Base-by-base conservation (phyloP, 2,329 filamentous ascomycete species). In the Hypoxylon sp. region DNA sequence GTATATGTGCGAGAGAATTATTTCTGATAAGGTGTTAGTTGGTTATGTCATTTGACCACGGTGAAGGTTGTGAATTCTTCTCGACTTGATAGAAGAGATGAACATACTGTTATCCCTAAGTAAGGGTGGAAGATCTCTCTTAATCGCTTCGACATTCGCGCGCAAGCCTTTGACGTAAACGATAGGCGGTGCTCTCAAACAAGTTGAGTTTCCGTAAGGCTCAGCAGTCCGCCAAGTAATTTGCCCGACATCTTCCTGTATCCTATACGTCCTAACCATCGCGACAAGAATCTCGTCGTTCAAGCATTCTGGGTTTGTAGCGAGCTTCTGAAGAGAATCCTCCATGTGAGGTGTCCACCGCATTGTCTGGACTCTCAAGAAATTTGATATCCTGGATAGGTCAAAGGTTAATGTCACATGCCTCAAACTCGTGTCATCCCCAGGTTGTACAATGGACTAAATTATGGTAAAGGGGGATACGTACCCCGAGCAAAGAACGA, bases 301-400 rank as follows among this genome's bases (percentile, higher is more conserved):
- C 0, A 82, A 78, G 24, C 80, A 80, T 61, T 89, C 85, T 6
- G 80, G 81, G 1, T 81, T 77, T 14, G 81, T 78, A 3, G 80
- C 78, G 0, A 91, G 77, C 1, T 81, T 70, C 3, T 81, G 76
- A 0, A 90, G 78, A 37, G 83, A 87, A 37, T 90, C 87, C 31
- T 89, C 87, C 80, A 91, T 84, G 56, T 88, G 83, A 1, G 83
- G 71, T 0, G 84, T 89, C 88, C 88, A 91, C 2, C 80, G 81
- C 53, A 90, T 75, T 4, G 70, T 65, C 26, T 75, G 68, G n/a
- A 66, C 71, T 52, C 67, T 70, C 29, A 78, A 46, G 44, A 78
- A 75, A 11, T 69, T 67, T 6, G 73, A 75, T 8, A 70, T 71
- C 24, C 76, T 77, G 42, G 1, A 17, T 2, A 56, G 6, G 4